These are phyloP conservation scores for Paraphoma chrysanthemicola DNA, from an alignment of 2,329 filamentous ascomycete species.

Conservation along the genomic window DNA sequence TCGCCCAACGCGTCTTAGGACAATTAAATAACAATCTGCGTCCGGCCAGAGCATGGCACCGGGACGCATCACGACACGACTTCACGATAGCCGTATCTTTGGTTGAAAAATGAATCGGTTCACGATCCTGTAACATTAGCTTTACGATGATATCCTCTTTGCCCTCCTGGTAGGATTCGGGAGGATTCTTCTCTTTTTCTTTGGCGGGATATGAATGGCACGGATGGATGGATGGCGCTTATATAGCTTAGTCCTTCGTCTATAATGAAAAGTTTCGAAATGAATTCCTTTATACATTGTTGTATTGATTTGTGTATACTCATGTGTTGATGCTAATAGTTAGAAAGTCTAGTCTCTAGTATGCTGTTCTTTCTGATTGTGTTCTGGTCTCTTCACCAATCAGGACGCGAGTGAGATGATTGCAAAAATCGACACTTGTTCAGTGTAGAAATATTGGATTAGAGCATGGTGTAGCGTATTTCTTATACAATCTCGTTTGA, in stretches of 20 bases:
- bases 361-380: no score
- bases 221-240: slow-evolving; percentile 18
- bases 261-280: slow-evolving; percentile 22
- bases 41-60: slow-evolving; percentile 15
- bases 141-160: slow-evolving; percentile 29
- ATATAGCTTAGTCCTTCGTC: slow-evolving; percentile 18
- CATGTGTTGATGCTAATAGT: neutral
- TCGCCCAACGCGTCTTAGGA: neutral
- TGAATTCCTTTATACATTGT: neutral
- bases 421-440: no score
- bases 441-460: no score
- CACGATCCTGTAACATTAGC: slow-evolving; percentile 32
- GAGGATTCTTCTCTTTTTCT: slow-evolving; percentile 20
- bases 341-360: no score
- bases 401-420: no score
- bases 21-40: slow-evolving; percentile 15
- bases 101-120: slow-evolving; percentile 19
- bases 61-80: slow-evolving; percentile 24
- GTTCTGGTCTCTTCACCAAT: no score
- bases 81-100: slow-evolving; percentile 29
- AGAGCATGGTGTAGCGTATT: no score
- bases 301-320: neutral
- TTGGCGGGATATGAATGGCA: slow-evolving; percentile 12
- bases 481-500: no score
- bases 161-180: slow-evolving; percentile 23